Conservation (phyloP, 345 rosid species). For the Acer saccharum region DNA sequence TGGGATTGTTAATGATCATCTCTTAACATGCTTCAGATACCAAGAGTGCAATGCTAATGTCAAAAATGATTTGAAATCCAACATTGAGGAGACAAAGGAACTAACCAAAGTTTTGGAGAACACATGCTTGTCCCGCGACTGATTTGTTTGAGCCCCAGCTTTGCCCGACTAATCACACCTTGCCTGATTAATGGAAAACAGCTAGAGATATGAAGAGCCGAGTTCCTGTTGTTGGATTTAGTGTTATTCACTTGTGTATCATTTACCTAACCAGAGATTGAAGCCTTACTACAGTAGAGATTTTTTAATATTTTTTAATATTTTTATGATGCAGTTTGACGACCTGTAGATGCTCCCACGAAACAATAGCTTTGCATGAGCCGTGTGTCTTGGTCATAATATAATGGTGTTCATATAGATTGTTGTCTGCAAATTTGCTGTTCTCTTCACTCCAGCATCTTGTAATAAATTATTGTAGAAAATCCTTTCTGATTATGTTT, state of each 20-base stretch:
- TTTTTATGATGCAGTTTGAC: constrained; percentile 5
- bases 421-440: constrained; percentile 7
- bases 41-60: constrained; percentile 46
- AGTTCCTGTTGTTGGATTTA: constrained; percentile 12
- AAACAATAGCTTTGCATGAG: not conserved
- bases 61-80: constrained; percentile 29
- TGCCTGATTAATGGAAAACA: constrained; percentile 12
- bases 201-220: constrained; percentile 16
- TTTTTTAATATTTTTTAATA: not conserved
- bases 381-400: not conserved
- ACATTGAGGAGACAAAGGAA: constrained; percentile 26
- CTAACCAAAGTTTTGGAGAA: constrained; percentile 30
- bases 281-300: not conserved
- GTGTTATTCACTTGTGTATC: constrained; percentile 25
- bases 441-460: not conserved
- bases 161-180: constrained; percentile 23
- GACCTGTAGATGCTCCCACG: constrained; percentile 1
- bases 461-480: constrained; percentile 17
- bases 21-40: constrained; percentile 70
- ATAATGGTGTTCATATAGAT: constrained; percentile 8
- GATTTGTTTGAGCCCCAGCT: constrained; percentile 15
- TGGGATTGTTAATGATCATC: constrained; percentile 85
- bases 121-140: constrained; percentile 29
- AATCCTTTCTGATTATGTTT: constrained; percentile 2
- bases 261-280: constrained; percentile 22